Percentiles rank a stretch among this genome's conserved stretches.
phyloP scores from a whole-genome alignment of 2,329 filamentous ascomycete genomes.

The Emericellopsis cladophorae region DNA sequence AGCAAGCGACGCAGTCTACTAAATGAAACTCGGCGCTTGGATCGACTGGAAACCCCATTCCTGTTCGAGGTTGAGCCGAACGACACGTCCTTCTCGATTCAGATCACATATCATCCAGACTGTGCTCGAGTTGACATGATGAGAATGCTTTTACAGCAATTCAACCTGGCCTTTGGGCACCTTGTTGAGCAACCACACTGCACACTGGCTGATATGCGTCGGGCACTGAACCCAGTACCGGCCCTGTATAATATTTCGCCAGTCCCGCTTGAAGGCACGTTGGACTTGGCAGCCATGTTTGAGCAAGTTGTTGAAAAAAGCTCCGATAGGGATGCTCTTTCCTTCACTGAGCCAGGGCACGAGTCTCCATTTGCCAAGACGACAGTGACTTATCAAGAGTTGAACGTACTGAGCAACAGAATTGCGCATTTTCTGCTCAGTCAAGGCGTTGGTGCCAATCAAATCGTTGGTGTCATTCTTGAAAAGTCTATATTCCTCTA shows the following conservation, averaged over 20 bases:
- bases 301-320: conserved; percentile 33
- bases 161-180: conserved; percentile 35
- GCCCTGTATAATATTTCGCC: conserved; percentile 7
- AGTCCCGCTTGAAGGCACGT: conserved; percentile 15
- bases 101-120: conserved; percentile 33
- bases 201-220: not conserved
- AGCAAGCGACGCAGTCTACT: conserved; percentile 22
- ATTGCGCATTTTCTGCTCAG: conserved; percentile 43
- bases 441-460: conserved; percentile 32
- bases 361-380: not conserved
- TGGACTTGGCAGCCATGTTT: conserved; percentile 39
- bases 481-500: conserved; percentile 67
- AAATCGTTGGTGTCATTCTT: conserved; percentile 62
- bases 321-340: conserved; percentile 47
- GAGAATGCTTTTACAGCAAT: conserved; percentile 43
- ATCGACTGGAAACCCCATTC: conserved; percentile 65
- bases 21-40: conserved; percentile 44
- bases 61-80: conserved; percentile 65
- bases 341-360: conserved; percentile 41
- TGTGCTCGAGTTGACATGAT: conserved; percentile 42
- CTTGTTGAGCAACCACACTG: conserved; percentile 13
- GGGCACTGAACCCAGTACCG: too few relatives aligned
- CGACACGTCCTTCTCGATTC: conserved; percentile 24
- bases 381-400: conserved; percentile 46
- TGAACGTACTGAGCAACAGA: conserved; percentile 52